These are phyloP conservation scores for Acanthamoeba culbertsoni DNA, from an alignment of 208 protist species.

Conservation along the genomic window DNA sequence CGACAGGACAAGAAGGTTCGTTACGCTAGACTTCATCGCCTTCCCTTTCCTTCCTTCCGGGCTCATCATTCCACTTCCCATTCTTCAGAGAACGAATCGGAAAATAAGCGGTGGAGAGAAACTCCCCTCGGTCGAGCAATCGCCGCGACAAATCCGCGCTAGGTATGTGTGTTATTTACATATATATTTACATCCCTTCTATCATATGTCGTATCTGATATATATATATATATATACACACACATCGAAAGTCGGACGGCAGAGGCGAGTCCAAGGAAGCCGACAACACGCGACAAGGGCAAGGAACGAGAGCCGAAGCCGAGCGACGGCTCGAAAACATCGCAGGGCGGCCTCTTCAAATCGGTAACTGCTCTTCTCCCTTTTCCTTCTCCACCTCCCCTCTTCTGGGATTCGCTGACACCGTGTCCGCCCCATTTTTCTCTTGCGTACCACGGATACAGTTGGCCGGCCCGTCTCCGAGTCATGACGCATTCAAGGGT, in stretches of 20 bases:
- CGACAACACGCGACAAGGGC: background rate
- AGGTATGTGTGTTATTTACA: background rate
- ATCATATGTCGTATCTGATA: background rate
- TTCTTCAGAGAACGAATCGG: conserved; percentile 15
- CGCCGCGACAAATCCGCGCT: background rate
- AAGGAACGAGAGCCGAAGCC: background rate
- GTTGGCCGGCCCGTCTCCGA: background rate
- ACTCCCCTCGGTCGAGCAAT: background rate
- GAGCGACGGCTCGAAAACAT: background rate
- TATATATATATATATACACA: background rate
- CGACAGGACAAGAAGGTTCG: background rate
- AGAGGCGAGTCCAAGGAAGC: background rate
- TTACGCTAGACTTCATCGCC: background rate
- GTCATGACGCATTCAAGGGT: conserved; percentile 6
- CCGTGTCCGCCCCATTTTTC: background rate
- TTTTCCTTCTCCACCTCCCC: background rate
- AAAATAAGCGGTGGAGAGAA: background rate
- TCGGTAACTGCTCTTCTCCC: background rate
- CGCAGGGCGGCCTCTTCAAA: background rate
- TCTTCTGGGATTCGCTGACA: too few relatives aligned
- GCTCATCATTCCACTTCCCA: too few relatives aligned
- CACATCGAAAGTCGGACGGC: too few relatives aligned
- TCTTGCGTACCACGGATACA: background rate
- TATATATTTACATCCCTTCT: background rate
- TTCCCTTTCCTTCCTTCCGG: background rate